Conservation (phyloP, 257 asterid genomes). For the Solanum appendiculatum region DNA sequence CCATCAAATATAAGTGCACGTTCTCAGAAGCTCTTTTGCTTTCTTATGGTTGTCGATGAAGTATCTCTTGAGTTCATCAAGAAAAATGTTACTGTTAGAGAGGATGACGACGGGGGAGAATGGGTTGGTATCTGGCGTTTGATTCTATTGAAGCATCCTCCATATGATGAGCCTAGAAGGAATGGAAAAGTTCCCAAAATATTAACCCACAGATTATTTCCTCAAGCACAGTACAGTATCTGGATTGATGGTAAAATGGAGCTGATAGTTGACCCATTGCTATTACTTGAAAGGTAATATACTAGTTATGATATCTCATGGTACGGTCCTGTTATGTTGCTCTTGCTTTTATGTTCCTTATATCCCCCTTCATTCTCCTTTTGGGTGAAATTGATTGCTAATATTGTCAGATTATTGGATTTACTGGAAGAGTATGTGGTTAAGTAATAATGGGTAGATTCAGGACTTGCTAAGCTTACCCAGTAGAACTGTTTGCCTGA, state of each 20-base stretch:
- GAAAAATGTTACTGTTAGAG: conserved; percentile 54
- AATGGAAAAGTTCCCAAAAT: conserved; percentile 98
- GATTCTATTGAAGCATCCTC: conserved; percentile 72
- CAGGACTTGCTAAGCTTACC: neutral
- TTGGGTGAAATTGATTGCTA: neutral
- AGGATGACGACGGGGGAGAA: conserved; percentile 67
- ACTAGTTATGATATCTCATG: neutral
- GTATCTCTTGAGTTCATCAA: conserved; percentile 71
- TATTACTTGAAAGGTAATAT: conserved; percentile 77
- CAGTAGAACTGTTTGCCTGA: neutral
- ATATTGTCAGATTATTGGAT: neutral
- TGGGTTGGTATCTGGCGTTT: conserved; percentile 98
- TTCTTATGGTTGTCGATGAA: conserved; percentile 93
- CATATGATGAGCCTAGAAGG: conserved; percentile 97
- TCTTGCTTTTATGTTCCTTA: neutral
- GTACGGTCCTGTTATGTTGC: neutral
- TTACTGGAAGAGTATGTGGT: neutral
- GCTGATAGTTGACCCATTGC: conserved; percentile 91
- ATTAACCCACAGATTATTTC: conserved; percentile 87
- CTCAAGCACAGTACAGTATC: conserved; percentile 85
- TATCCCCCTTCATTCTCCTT: neutral
- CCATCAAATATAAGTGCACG: conserved; percentile 77
- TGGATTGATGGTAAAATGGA: conserved; percentile 99
- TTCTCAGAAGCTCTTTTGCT: conserved; percentile 71
- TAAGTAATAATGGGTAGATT: neutral